phyloP scores from a whole-genome alignment of 2,329 filamentous ascomycete species.

The Ophiostoma sp. region DNA sequence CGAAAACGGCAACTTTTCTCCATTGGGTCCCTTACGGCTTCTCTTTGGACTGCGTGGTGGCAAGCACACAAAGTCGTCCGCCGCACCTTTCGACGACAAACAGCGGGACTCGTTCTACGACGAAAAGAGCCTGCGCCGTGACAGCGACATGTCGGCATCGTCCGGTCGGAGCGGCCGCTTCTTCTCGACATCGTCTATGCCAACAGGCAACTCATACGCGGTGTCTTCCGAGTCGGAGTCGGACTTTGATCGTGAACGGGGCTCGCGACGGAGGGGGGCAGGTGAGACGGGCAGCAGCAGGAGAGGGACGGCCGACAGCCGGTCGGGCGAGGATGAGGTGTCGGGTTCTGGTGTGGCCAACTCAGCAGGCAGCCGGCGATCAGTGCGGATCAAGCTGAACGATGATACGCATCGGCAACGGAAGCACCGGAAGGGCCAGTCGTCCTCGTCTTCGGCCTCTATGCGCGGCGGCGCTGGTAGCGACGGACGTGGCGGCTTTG shows the following conservation, averaged over 20 bases:
- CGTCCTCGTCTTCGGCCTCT: conserved; percentile 33
- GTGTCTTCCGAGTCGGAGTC: conserved; percentile 67
- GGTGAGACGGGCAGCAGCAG: conserved; percentile 10
- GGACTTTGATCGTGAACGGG: conserved; percentile 39
- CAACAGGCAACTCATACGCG: conserved; percentile 47
- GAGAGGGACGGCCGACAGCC: conserved; percentile 23
- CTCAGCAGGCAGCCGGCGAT: conserved; percentile 61
- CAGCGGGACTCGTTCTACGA: conserved; percentile 53
- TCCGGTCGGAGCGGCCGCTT: conserved; percentile 22
- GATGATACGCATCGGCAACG: conserved; percentile 70
- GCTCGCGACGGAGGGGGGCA: conserved; percentile 5
- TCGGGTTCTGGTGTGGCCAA: conserved; percentile 50
- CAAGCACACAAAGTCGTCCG: neutral
- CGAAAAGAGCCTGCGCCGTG: conserved; percentile 21
- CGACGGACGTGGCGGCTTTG: conserved; percentile 23
- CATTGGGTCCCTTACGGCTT: conserved; percentile 65
- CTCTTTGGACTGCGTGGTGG: conserved; percentile 47
- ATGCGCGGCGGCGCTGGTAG: conserved; percentile 32
- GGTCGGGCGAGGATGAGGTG: conserved; percentile 32
- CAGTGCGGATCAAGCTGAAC: conserved; percentile 85
- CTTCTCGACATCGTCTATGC: conserved; percentile 43
- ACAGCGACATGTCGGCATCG: conserved; percentile 20
- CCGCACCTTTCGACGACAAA: conserved; percentile 67
- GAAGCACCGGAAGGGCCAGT: conserved; percentile 60
- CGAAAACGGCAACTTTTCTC: conserved; percentile 70